Evolutionary conservation across 2,329 filamentous ascomycete genomes (phyloP), one percentile per base, ranked within the genome.

Genomic region (Sporothrix sp.): DNA sequence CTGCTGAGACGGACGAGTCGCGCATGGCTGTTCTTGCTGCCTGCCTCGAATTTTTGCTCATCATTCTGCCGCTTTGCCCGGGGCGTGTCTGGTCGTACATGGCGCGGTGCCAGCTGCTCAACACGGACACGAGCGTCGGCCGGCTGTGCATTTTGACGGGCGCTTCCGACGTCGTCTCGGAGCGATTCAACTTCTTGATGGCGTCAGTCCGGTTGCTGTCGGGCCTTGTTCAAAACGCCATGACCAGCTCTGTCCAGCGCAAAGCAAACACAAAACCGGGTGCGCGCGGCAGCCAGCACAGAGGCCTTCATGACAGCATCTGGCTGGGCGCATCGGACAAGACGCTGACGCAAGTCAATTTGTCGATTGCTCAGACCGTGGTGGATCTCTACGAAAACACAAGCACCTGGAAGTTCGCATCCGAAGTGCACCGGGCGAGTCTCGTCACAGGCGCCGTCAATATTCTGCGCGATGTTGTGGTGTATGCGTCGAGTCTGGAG

Each of bases 31-130:
- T 90, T 43, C 65, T 83, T 51, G 71, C 72, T 10, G 80, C 85
- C 21, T 95, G 88, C 62, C 68, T 90, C 20, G 83, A 88, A 48
- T 96, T 97, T 60, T 70, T 95, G 33, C 78, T 85, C 58, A 80
- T 84, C 3, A 70, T 94, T 16, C 66, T 93, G 23, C 73, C 76
- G 59, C 85, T 77, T n/a, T 79, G 84, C 47, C 91, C 93, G 0
- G 85, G 85, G 51, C 77, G 90, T 53, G 82, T 95, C 6, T 97
- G 93, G 90, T 89, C 91, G 3, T 87, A 91, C 63, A 76, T 98
- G 59, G 81, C 84, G 3, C 81, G 87, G 52, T 94, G 87, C 63
- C 81, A 83, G 55, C 71, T 98, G 16, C 73, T 98, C 40, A 85
- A 85, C 58, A 78, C 82, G 6, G 83, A 88, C 57, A 82, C 86